These are phyloP conservation scores for Cladosporium oxysporum DNA, from an alignment of 2,329 filamentous ascomycete species.

Conservation along the genomic window DNA sequence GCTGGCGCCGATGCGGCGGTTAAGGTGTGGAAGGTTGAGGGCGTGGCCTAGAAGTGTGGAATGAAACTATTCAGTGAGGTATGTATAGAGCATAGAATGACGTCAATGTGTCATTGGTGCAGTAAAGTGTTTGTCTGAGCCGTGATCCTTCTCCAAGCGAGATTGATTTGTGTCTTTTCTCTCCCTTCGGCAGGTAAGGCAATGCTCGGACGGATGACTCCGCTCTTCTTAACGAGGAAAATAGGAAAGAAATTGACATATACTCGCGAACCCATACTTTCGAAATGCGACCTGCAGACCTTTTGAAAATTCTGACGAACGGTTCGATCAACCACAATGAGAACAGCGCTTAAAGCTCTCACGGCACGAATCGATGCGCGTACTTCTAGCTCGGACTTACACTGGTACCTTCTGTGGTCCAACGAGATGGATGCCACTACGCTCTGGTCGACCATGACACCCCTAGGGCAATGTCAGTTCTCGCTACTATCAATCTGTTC, in stretches of 20 bases:
- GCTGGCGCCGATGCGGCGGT: conserved; percentile 85
- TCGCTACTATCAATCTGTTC: conserved; percentile 25
- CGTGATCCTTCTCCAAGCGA: not conserved
- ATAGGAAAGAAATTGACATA: too few species aligned
- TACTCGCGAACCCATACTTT: too few species aligned
- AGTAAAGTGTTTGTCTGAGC: not conserved
- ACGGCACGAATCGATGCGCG: conserved; percentile 33
- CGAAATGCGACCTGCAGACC: too few species aligned
- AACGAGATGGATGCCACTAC: conserved; percentile 28
- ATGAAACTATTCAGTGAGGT: not conserved
- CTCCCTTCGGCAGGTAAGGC: too few species aligned
- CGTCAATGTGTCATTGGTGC: not conserved
- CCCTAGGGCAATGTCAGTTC: conserved; percentile 15
- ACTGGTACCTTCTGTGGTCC: conserved; percentile 31
- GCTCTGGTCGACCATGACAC: conserved; percentile 31
- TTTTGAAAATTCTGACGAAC: conserved; percentile 17
- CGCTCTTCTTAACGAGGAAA: too few species aligned
- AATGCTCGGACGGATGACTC: too few species aligned
- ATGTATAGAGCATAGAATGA: not conserved
- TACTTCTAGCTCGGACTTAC: conserved; percentile 26
- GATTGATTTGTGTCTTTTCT: too few species aligned
- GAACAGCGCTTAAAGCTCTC: too few species aligned
- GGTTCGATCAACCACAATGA: conserved; percentile 27
- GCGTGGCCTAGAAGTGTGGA: not conserved
- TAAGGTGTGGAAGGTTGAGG: conserved; percentile 75